Percentiles rank a stretch among this genome's conserved stretches.
Evolutionary conservation across 2,329 filamentous ascomycete species (phyloP).

Genomic region (Ceratocystis eucalypticola): DNA sequence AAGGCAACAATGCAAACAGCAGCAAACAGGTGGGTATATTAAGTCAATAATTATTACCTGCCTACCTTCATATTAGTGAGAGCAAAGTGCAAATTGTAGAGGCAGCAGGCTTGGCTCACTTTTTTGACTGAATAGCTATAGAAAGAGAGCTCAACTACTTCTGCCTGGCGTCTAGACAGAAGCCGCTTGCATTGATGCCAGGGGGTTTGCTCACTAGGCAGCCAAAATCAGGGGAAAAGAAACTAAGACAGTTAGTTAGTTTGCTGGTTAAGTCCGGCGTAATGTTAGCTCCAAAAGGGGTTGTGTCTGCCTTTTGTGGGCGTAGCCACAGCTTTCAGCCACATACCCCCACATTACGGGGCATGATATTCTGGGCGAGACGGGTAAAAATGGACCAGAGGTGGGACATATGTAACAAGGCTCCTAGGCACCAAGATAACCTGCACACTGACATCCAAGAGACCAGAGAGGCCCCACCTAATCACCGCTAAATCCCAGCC

Average conservation of each 20-base stretch:
- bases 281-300: too few relatives aligned
- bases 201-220: background rate
- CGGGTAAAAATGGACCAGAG: background rate
- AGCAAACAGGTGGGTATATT: background rate
- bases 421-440: conserved; percentile 8
- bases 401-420: background rate
- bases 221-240: background rate
- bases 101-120: background rate
- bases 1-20: background rate
- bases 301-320: too few relatives aligned
- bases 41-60: background rate
- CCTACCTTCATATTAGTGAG: too few relatives aligned
- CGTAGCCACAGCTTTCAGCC: background rate
- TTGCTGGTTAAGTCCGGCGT: background rate
- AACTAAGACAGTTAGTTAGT: background rate
- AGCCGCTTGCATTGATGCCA: background rate
- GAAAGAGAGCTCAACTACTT: background rate
- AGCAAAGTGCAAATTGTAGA: too few relatives aligned
- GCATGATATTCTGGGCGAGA: too few relatives aligned
- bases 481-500: background rate
- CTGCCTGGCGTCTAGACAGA: background rate
- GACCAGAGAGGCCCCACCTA: background rate
- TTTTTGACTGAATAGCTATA: background rate
- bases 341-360: background rate
- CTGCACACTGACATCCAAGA: background rate